These are phyloP conservation scores for Funneliformis geosporum DNA, from an alignment of 192 early-diverging fungal genomes.

Conservation along the genomic window DNA sequence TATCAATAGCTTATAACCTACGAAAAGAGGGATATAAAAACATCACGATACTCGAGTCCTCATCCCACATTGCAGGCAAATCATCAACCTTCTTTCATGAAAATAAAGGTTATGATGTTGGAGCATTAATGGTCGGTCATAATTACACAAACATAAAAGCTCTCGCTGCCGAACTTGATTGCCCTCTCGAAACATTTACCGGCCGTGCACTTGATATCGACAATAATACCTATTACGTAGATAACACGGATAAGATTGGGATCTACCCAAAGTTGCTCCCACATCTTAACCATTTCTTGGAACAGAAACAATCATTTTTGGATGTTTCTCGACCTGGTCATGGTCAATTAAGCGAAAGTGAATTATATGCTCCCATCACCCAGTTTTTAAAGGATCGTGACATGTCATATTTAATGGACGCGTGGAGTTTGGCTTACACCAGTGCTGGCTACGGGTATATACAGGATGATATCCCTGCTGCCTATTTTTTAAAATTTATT, in stretches of 20 bases:
- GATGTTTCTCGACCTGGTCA: constrained; percentile 1
- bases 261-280: neutral
- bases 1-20: constrained; percentile 14
- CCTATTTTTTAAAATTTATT: constrained; percentile 15
- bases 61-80: constrained; percentile 16
- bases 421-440: constrained; percentile 24
- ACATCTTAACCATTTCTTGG: constrained; percentile 15
- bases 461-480: constrained; percentile 7
- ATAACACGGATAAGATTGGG: neutral
- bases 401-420: constrained; percentile 13
- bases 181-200: constrained; percentile 20
- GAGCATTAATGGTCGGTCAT: constrained; percentile 22
- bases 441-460: constrained; percentile 27
- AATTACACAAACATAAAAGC: neutral
- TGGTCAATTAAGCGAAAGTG: neutral
- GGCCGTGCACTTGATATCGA: constrained; percentile 20
- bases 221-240: neutral
- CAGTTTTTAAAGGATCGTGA: constrained; percentile 19
- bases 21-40: constrained; percentile 21
- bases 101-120: constrained; percentile 2
- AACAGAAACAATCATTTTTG: neutral
- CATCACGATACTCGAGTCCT: constrained; percentile 13
- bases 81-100: neutral
- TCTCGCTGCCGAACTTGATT: neutral
- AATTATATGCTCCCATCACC: constrained; percentile 7